These are phyloP conservation scores for Stachybotrys chartarum DNA, from an alignment of 2,329 filamentous ascomycete species.

Conservation along the genomic window DNA sequence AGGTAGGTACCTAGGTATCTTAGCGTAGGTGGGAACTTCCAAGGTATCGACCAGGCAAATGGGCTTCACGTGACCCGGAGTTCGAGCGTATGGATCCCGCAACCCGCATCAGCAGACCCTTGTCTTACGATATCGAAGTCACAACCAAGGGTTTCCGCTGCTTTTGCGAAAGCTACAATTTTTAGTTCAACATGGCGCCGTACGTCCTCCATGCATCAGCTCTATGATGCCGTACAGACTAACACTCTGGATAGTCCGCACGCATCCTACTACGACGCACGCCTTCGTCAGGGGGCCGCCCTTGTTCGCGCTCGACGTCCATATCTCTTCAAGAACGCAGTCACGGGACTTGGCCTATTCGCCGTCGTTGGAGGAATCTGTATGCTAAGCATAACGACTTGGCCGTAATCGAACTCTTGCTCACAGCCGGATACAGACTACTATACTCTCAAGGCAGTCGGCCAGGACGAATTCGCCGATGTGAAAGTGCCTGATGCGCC, in stretches of 20 bases:
- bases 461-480: slow-evolving; percentile 95
- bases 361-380: slow-evolving; percentile 78
- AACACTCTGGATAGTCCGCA: slow-evolving; percentile 32
- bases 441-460: slow-evolving; percentile 72
- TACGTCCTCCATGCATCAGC: neutral
- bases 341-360: slow-evolving; percentile 71
- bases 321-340: slow-evolving; percentile 82
- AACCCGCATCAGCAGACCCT: neutral
- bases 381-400: slow-evolving; percentile 43
- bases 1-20: too few relatives aligned
- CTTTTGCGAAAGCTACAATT: neutral
- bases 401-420: slow-evolving; percentile 1
- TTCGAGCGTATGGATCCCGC: neutral
- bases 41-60: too few relatives aligned
- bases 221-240: slow-evolving; percentile 3
- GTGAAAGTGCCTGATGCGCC: slow-evolving; percentile 80
- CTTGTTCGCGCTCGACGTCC: slow-evolving; percentile 87
- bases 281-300: slow-evolving; percentile 78
- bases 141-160: neutral
- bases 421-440: slow-evolving; percentile 32
- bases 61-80: neutral
- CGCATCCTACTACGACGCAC: slow-evolving; percentile 83
- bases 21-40: too few relatives aligned
- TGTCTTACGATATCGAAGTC: neutral
- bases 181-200: neutral